Evolutionary conservation across 2,329 filamentous ascomycete genomes (phyloP), one percentile per base, ranked within the genome.

Genomic region (Hortaea werneckii): DNA sequence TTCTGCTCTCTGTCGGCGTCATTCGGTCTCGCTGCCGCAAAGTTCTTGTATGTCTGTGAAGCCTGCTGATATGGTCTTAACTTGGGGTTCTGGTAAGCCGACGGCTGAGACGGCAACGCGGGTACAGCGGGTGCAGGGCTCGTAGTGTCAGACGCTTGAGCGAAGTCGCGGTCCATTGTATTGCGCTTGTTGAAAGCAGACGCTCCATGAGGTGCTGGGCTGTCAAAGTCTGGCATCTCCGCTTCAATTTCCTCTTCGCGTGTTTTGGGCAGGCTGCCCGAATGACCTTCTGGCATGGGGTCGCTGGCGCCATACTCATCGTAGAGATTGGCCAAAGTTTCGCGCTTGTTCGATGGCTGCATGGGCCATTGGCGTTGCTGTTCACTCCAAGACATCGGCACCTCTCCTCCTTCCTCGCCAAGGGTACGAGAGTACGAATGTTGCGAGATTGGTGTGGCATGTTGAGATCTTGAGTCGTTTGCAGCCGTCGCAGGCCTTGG

Each of bases 141-240:
- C 3, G 44, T 11, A 5, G 44, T 4, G 27, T 41, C 29, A 46
- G 43, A 12, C 28, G 11, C 12, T 6, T 39, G 32, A 29, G 29
- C 40, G 6, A 37, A 8, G 10, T 48, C 13, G 40, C 37, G 35
- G 32, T 39, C 54, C 5, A 62, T 53, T 28, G 56, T 55, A 28
- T 49, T 48, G 3, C 58, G 54, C 49, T 59, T 62, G 41, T 64
- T 58, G 5, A 57, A 42, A 27, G 49, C 46, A 7, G 55, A 59
- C 7, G 57, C 59, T 46, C 57, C 54, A 10, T 50, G 46, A 5
- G 59, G 57, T 10, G 60, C 58, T 20, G 59, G 58, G 41, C 73
- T 74, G 56, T 80, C 77, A 53, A 82, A 82, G 52, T 82, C 75
- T 2, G 79, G 79, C 77, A 82, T 80, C 41, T 80, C 77, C 12